These are phyloP conservation scores for Takashimella tepidaria DNA, from an alignment of 1,284 basidiomycete species.

Conservation along the genomic window DNA sequence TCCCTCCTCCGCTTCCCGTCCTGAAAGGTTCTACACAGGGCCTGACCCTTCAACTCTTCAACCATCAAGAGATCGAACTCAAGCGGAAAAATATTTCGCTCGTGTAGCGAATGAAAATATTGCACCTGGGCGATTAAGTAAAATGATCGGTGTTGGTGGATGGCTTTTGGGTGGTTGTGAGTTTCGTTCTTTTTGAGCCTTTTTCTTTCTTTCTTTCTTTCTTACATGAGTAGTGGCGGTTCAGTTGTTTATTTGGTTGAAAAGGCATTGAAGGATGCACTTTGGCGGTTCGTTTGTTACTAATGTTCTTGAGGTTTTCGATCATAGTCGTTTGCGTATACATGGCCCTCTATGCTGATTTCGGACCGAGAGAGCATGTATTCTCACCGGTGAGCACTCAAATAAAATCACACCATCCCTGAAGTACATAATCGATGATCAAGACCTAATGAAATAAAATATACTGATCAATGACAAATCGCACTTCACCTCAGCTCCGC, in stretches of 20 bases:
- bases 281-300: neutral
- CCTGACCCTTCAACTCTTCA: constrained; percentile 13
- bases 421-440: too few relatives aligned
- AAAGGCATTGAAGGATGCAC: neutral
- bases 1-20: neutral
- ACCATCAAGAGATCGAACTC: constrained; percentile 14
- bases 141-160: constrained; percentile 28
- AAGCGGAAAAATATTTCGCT: constrained; percentile 33
- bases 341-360: constrained; percentile 43
- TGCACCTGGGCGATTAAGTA: constrained; percentile 19
- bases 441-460: too few relatives aligned
- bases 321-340: constrained; percentile 34
- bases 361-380: constrained; percentile 42
- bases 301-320: neutral
- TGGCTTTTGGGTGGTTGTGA: constrained; percentile 34
- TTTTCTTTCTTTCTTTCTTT: neutral
- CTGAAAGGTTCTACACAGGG: constrained; percentile 17
- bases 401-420: too few relatives aligned
- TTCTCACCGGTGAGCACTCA: constrained; percentile 45
- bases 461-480: too few relatives aligned
- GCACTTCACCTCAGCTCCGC: constrained; percentile 25
- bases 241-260: neutral
- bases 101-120: constrained; percentile 25
- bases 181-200: constrained; percentile 9
- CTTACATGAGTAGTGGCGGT: neutral